Base-by-base conservation (phyloP, 1,139 yeast genomes). In the Torulaspora pretoriensis region DNA sequence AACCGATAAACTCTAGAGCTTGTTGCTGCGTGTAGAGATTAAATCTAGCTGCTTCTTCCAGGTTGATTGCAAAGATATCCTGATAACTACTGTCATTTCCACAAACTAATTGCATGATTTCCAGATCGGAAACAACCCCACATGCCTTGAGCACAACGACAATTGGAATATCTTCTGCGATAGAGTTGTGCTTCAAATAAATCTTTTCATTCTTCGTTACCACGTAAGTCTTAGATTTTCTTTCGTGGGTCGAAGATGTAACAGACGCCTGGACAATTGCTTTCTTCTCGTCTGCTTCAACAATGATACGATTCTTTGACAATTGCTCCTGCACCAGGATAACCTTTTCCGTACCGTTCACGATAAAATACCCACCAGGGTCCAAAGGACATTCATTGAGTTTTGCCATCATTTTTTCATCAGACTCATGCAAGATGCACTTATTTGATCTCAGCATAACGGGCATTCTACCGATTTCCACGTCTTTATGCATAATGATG, bases 311-410 rank as follows among this genome's bases (percentile, higher is more conserved):
- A 69, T 92, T 92, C 68, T 92, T 92, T 43, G 96, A 84, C 63
- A 92, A 74, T 71, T 92, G 99, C 68, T 92, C 99, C 68, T 92
- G 99, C 38, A 92, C 95, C 56, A 92, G 76, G 52, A 92, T 94
- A 38, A 92, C 99, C 65, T 92, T 92, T 64, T 92, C 99, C 0
- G 98, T 92, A 64, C 99, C 99, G 63, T 92, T 92, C 38, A 92
- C 97, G 59, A 92, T 84, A 59, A 92, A 92, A 62, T 92, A 92
- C 56, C 99, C 99, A 68, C 99, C 99, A 4, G 98, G 98, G 67
- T 92, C 98, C 43, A 92, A 72, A 0, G 99, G 99, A 67, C 99
- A 94, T 67, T 92, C 99, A 58, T 86, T 85, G 57, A 86, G 73
- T 34, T 71, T 70, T 1, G 98, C 97, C 97, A 94, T 92, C 57